Conservation (phyloP, 2,329 filamentous ascomycete genomes). For the Hymenoscyphus fraxineus region DNA sequence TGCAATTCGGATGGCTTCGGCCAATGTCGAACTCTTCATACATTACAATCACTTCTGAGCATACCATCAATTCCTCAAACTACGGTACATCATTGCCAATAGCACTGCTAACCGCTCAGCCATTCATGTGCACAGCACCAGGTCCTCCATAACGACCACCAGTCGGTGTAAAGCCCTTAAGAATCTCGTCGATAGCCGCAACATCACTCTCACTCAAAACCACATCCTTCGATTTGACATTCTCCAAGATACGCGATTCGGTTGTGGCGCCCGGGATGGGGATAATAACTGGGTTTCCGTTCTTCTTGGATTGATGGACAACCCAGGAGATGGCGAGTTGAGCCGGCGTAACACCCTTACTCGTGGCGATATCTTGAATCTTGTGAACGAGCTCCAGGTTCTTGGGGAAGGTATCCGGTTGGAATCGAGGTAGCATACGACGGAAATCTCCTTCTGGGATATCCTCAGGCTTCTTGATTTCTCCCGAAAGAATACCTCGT, state of each 20-base stretch:
- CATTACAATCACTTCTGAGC: constrained; percentile 34
- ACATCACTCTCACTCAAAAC: constrained; percentile 49
- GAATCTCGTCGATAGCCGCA: constrained; percentile 46
- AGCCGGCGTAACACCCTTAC: constrained; percentile 56
- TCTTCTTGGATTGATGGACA: constrained; percentile 28
- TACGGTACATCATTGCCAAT: not conserved
- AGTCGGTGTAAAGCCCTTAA: constrained; percentile 45
- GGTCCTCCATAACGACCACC: constrained; percentile 46
- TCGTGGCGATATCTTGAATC: constrained; percentile 53
- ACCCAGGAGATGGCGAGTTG: constrained; percentile 64
- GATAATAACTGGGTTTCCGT: constrained; percentile 45
- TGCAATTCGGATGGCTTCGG: constrained; percentile 32
- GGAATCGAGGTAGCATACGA: constrained; percentile 60
- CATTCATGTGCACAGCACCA: constrained; percentile 12
- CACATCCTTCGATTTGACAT: constrained; percentile 44
- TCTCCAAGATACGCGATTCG: constrained; percentile 56
- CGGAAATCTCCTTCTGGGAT: constrained; percentile 52
- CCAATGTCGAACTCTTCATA: constrained; percentile 30
- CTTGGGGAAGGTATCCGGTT: constrained; percentile 56
- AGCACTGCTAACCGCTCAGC: constrained; percentile 16
- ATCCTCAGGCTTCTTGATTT: constrained; percentile 50
- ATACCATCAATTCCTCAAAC: constrained; percentile 11
- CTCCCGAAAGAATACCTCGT: constrained; percentile 53
- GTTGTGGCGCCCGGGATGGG: constrained; percentile 65
- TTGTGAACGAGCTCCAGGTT: constrained; percentile 60